These are phyloP conservation scores for Paracoccidioides lutzii DNA, from an alignment of 2,329 filamentous ascomycete species.

Conservation along the genomic window DNA sequence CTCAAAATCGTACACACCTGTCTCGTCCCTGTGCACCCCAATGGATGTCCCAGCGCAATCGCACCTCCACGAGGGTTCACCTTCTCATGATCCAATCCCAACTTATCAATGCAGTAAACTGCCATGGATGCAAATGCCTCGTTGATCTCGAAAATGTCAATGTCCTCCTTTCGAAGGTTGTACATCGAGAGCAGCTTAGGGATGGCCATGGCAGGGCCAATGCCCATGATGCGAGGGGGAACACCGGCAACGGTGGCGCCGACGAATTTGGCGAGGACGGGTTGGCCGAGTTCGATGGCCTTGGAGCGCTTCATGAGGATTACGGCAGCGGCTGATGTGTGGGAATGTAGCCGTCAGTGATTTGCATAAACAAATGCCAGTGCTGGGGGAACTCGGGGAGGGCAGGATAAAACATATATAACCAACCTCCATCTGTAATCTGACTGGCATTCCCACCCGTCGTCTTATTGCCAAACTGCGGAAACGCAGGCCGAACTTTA, in stretches of 20 bases:
- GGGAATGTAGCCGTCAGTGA: neutral
- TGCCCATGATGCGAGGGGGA: conserved; percentile 91
- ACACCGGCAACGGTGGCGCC: conserved; percentile 84
- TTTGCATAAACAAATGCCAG: neutral
- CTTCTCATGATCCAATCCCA: conserved; percentile 48
- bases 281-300: conserved; percentile 68
- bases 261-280: conserved; percentile 78
- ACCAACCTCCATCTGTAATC: conserved; percentile 72
- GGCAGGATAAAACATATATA: neutral
- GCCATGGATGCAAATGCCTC: conserved; percentile 98
- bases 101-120: conserved; percentile 74
- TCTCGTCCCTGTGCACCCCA: conserved; percentile 77
- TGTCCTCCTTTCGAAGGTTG: conserved; percentile 64
- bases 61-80: conserved; percentile 93
- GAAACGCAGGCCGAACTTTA: conserved; percentile 85
- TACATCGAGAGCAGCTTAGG: conserved; percentile 74
- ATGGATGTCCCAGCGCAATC: conserved; percentile 81
- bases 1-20: conserved; percentile 86
- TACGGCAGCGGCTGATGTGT: conserved; percentile 11
- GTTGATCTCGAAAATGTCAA: conserved; percentile 88
- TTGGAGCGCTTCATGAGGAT: conserved; percentile 92
- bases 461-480: conserved; percentile 71
- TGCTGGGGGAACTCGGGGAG: neutral
- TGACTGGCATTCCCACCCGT: conserved; percentile 93
- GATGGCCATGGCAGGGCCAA: conserved; percentile 48